phyloP scores from a whole-genome alignment of 1,139 yeast species.

The Protomyces inouyei region DNA sequence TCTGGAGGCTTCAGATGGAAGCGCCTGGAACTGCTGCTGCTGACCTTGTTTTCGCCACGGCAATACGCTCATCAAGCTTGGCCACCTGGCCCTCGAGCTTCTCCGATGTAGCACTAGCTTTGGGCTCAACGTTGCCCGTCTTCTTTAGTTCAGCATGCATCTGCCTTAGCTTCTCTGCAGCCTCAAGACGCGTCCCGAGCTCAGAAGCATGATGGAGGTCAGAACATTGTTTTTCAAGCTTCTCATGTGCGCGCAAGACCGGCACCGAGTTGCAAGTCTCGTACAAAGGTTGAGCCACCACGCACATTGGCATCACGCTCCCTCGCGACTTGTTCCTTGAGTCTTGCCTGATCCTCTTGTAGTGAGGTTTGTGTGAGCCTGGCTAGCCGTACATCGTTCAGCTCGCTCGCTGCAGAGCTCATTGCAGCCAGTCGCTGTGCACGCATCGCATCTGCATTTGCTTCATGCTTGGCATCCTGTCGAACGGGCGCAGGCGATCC shows the following conservation, averaged over 20 bases:
- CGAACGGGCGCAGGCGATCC: background rate
- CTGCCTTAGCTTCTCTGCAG: slow-evolving; percentile 51
- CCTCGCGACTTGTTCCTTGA: background rate
- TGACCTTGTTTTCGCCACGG: slow-evolving; percentile 47
- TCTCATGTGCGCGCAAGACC: slow-evolving; percentile 8
- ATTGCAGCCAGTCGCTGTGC: slow-evolving; percentile 22
- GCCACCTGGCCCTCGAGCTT: slow-evolving; percentile 70
- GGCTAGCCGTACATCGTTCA: slow-evolving; percentile 9
- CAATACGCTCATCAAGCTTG: slow-evolving; percentile 64
- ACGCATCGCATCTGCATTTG: background rate
- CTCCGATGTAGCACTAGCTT: slow-evolving; percentile 55
- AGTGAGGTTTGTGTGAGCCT: slow-evolving; percentile 8
- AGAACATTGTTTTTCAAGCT: slow-evolving; percentile 52
- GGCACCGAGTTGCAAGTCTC: slow-evolving; percentile 8
- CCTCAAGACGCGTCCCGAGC: slow-evolving; percentile 55
- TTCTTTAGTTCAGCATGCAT: slow-evolving; percentile 58
- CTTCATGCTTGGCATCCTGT: background rate
- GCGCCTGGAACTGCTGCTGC: background rate
- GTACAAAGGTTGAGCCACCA: background rate
- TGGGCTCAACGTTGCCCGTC: slow-evolving; percentile 57
- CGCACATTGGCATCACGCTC: slow-evolving; percentile 1
- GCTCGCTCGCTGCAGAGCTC: slow-evolving; percentile 16
- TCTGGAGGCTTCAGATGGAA: background rate
- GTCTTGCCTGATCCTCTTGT: background rate
- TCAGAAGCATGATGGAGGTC: slow-evolving; percentile 53